These are phyloP conservation scores for Arachnomyces sp. DNA, from an alignment of 2,329 filamentous ascomycete genomes.

Conservation along the genomic window DNA sequence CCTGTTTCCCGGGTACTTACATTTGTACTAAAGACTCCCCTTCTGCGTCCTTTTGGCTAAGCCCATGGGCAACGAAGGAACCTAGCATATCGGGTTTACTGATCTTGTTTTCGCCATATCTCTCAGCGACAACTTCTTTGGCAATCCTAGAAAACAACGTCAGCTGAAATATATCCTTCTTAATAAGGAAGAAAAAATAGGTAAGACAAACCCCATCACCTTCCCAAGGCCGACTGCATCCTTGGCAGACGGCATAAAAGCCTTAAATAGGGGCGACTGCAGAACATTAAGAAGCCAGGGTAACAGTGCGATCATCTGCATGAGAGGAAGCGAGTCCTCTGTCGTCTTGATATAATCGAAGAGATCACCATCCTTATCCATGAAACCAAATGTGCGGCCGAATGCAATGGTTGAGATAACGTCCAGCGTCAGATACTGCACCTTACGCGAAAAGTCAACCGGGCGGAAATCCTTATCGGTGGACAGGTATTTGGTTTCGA, in stretches of 20 bases:
- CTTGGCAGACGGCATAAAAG: conserved; percentile 14
- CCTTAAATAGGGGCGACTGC: conserved; percentile 10
- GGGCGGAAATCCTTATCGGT: conserved; percentile 19
- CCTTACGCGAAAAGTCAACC: conserved; percentile 42
- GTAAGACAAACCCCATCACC: conserved; percentile 14
- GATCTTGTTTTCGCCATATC: conserved; percentile 13
- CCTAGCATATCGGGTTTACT: conserved; percentile 21
- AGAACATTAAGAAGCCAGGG: conserved; percentile 13
- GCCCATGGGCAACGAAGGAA: conserved; percentile 24
- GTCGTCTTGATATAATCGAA: conserved; percentile 31
- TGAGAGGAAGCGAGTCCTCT: conserved; percentile 21
- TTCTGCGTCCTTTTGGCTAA: conserved; percentile 4
- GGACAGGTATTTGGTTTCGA: conserved; percentile 41
- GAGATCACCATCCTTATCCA: conserved; percentile 38
- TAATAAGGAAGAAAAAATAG: conserved; percentile 5
- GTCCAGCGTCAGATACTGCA: conserved; percentile 50
- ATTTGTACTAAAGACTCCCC: conserved; percentile 5
- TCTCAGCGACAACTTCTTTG: conserved; percentile 14
- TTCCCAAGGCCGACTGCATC: conserved; percentile 17
- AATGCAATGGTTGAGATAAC: conserved; percentile 49
- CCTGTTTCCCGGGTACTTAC: background rate
- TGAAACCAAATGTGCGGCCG: conserved; percentile 42
- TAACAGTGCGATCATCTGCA: conserved; percentile 10
- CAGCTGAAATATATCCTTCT: background rate
- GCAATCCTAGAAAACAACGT: conserved; percentile 10